A percentile compares a stretch with the other conserved stretches of the same genome.
phyloP scores from a whole-genome alignment of 768 basidiomycete genomes.

The Suillus tomentosus region DNA sequence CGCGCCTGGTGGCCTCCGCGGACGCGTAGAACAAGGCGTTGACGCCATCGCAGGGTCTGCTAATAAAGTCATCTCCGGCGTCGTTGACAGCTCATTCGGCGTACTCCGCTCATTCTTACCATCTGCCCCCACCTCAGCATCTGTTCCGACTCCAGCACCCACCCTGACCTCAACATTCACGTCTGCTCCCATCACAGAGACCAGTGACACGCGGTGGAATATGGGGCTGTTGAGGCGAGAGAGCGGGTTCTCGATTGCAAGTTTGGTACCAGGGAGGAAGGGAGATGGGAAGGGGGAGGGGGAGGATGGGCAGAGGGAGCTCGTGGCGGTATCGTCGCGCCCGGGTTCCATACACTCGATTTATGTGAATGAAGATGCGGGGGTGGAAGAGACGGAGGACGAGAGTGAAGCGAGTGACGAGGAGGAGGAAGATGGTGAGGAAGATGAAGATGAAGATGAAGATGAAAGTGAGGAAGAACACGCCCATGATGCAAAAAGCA shows the following conservation, averaged over 20 bases:
- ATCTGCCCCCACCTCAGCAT: slow-evolving; percentile 27
- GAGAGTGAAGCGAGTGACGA: slow-evolving; percentile 28
- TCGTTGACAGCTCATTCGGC: slow-evolving; percentile 89
- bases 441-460: slow-evolving; percentile 42
- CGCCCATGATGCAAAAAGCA: slow-evolving; percentile 66
- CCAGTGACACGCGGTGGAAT: slow-evolving; percentile 39
- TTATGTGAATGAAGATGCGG: slow-evolving; percentile 13
- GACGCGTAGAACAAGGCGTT: slow-evolving; percentile 78
- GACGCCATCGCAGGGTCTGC: slow-evolving; percentile 83
- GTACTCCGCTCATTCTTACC: slow-evolving; percentile 81
- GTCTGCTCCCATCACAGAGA: slow-evolving; percentile 4
- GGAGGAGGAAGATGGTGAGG: slow-evolving; percentile 36
- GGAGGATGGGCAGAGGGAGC: slow-evolving; percentile 49
- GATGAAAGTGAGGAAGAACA: slow-evolving; percentile 39
- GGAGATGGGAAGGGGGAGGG: slow-evolving; percentile 22
- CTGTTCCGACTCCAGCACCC: slow-evolving; percentile 27
- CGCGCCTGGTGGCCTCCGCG: slow-evolving; percentile 59
- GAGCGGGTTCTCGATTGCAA: slow-evolving; percentile 82
- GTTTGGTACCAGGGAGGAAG: slow-evolving; percentile 54
- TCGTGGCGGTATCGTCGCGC: slow-evolving; percentile 53
- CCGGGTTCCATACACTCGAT: slow-evolving; percentile 49
- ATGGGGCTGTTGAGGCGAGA: slow-evolving; percentile 75
- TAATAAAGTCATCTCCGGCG: slow-evolving; percentile 74
- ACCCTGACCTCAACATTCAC: slow-evolving; percentile 22
- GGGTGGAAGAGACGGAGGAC: slow-evolving; percentile 26